Evolutionary conservation across 345 rosid species (phyloP).

Genomic region (Barbarea vulgaris): DNA sequence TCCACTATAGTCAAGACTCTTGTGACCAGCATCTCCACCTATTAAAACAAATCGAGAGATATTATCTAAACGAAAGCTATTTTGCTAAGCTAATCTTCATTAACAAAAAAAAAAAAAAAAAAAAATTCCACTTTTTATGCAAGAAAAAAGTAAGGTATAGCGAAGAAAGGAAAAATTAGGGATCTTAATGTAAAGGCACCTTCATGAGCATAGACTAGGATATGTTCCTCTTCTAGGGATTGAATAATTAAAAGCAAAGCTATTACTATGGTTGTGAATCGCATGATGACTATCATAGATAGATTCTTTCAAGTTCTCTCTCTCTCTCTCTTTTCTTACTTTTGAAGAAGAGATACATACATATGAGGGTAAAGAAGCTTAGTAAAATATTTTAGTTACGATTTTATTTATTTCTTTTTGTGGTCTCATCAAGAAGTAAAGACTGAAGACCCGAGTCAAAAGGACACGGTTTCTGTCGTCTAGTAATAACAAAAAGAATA

Average conservation of each 20-base stretch:
- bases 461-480: conserved; percentile 28
- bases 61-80: background rate
- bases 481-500: conserved; percentile 30
- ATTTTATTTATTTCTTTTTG: background rate
- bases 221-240: conserved; percentile 27
- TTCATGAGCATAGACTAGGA: conserved; percentile 29
- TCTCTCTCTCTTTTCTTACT: background rate
- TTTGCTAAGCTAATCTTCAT: conserved; percentile 1
- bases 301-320: conserved; percentile 7
- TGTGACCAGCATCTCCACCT: conserved; percentile 23
- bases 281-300: background rate
- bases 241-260: conserved; percentile 23
- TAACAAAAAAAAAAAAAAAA: too few relatives aligned
- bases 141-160: background rate
- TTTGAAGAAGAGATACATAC: conserved; percentile 5
- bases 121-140: background rate
- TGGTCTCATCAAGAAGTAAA: conserved; percentile 15
- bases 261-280: conserved; percentile 10
- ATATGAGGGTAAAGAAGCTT: background rate
- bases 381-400: background rate
- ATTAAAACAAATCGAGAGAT: conserved; percentile 1
- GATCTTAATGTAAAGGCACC: conserved; percentile 33
- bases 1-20: conserved; percentile 2
- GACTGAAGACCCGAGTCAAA: conserved; percentile 34
- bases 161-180: background rate